Conservation (phyloP, 768 basidiomycete genomes). For the Leccinum disarticulatum region DNA sequence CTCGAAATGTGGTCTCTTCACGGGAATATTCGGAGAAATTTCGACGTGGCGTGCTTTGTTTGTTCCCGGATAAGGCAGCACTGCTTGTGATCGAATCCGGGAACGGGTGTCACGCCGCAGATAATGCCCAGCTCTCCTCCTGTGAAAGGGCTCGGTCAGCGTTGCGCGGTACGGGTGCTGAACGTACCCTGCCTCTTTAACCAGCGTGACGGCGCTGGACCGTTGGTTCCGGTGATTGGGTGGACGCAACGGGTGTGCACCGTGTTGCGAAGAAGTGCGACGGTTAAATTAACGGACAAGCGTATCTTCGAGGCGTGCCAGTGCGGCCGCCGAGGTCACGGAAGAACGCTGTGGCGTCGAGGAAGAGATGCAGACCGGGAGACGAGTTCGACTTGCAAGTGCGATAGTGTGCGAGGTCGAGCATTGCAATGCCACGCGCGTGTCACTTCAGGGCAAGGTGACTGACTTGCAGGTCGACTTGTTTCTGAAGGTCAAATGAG, state of each 20-base stretch:
- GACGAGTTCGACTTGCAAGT: slow-evolving; percentile 2
- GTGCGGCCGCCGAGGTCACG: not conserved
- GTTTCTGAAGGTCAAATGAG: slow-evolving; percentile 12
- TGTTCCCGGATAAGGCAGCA: slow-evolving; percentile 31
- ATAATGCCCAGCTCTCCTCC: slow-evolving; percentile 6
- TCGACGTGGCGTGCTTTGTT: slow-evolving; percentile 30
- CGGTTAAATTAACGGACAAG: slow-evolving; percentile 23
- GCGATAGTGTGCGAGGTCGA: slow-evolving; percentile 9
- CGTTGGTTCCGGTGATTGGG: slow-evolving; percentile 24
- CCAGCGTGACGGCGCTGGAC: not conserved
- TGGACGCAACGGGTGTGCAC: slow-evolving; percentile 17
- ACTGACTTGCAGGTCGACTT: not conserved
- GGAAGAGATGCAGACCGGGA: slow-evolving; percentile 2
- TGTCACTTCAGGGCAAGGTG: slow-evolving; percentile 7
- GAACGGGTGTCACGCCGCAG: slow-evolving; percentile 4
- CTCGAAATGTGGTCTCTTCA: not conserved
- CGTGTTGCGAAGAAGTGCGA: slow-evolving; percentile 16
- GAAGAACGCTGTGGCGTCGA: not conserved
- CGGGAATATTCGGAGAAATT: slow-evolving; percentile 13
- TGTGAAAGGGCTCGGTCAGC: slow-evolving; percentile 8
- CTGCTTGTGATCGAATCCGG: slow-evolving; percentile 25
- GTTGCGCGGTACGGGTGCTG: not conserved
- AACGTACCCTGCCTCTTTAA: slow-evolving; percentile 13
- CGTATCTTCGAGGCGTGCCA: slow-evolving; percentile 10
- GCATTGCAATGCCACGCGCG: not conserved